Evolutionary conservation across 192 early-diverging fungal species (phyloP), one percentile per base, ranked within the genome.

Genomic region (Oehlia diaphana): DNA sequence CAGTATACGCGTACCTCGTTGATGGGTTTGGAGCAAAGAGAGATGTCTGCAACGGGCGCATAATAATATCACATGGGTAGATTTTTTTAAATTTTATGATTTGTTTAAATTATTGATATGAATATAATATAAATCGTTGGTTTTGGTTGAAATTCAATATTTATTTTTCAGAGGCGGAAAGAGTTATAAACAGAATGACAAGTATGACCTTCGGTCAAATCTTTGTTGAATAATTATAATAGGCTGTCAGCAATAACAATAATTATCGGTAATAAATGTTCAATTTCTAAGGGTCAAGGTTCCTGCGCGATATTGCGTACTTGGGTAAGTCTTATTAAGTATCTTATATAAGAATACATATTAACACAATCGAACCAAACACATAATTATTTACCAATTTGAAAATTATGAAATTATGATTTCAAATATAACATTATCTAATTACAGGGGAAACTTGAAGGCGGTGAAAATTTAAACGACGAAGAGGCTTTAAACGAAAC

Each of bases 1-100:
- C 42, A 69, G 33, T 21, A 28, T 69, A 19, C 12, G 12, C 31
- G 8, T 69, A 69, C 10, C 19, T 69, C 21, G 0, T 69, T 2
- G 67, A 69, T 42, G 67, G 9, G 8, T 69, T 37, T 37, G 67
- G 67, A 21, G 67, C 67, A 8, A 37, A 35, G 14, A 28, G 67
- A 21, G 67, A 69, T 21, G 16, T 69, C 19, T 69, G 67, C n/a
- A 37, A 39, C 13, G 67, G 67, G 7, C 67, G 67, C 3, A 37
- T 69, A 23, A 69, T 69, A 19, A 69, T 69, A 35, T 69, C 67
- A 9, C 67, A 69, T 69, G 67, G 37, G 67, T 37, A 69, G 16
- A 21, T 69, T 7, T 16, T 67, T 19, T 19, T 19, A 31, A 6
- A 35, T 42, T 26, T 35, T 68, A 16, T 68, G 21, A 39, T 35